Evolutionary conservation across 2,329 filamentous ascomycete genomes (phyloP).

Genomic region (Penicillium palitans): DNA sequence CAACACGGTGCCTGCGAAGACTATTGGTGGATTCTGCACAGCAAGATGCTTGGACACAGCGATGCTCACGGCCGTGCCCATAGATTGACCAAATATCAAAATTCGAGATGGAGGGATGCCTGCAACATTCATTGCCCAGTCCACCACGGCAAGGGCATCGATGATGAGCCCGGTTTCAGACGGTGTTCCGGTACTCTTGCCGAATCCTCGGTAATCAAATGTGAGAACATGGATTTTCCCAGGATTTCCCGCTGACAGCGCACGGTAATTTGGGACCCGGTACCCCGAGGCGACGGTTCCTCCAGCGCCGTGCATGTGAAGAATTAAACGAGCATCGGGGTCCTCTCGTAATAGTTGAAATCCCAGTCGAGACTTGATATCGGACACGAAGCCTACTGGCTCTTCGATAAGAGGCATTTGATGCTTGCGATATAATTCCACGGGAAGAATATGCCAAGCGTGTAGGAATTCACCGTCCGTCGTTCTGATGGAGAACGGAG

Average conservation of each 20-base stretch:
- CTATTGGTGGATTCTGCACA: conserved; percentile 42
- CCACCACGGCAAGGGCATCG: conserved; percentile 55
- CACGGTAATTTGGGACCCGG: conserved; percentile 11
- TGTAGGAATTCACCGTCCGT: conserved; percentile 46
- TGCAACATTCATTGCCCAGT: conserved; percentile 57
- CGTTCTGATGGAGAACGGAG: conserved; percentile 50
- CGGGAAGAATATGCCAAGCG: conserved; percentile 54
- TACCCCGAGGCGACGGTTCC: conserved; percentile 9
- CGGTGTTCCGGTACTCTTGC: conserved; percentile 54
- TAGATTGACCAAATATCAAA: conserved; percentile 60
- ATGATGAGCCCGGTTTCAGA: conserved; percentile 56
- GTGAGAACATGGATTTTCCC: conserved; percentile 58
- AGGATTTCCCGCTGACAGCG: conserved; percentile 35
- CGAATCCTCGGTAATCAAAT: conserved; percentile 56
- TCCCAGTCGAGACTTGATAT: conserved; percentile 39
- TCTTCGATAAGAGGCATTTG: conserved; percentile 45
- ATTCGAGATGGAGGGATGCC: conserved; percentile 57
- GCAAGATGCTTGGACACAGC: conserved; percentile 50
- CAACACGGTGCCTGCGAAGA: conserved; percentile 58
- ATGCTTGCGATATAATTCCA: conserved; percentile 48
- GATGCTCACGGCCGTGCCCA: conserved; percentile 57
- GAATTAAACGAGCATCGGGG: not conserved
- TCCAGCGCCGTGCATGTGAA: conserved; percentile 7
- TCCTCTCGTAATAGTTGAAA: conserved; percentile 48
- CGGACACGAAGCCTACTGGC: conserved; percentile 32